Base-by-base conservation (phyloP, 169 alveolate genomes). In the Plasmodium billcollinsi region DNA sequence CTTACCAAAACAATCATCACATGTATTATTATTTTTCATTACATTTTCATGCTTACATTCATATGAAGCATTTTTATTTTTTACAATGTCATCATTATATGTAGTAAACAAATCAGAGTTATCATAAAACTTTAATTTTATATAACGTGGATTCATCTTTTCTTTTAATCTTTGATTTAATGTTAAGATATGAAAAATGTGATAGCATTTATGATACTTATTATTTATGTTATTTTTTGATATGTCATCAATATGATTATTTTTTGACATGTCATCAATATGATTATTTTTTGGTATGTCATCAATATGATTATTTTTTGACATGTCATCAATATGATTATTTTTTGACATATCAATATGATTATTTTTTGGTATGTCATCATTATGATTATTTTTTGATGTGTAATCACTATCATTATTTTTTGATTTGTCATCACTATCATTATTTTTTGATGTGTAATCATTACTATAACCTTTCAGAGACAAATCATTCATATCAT, bases 141-240 rank as follows among this genome's bases (percentile, higher is more conserved):
- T 59, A 69, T 83, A 69, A 14, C 21, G 69, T 45, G 33, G 20
- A 43, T 59, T 45, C 49, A 83, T 47, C 20, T 56, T 69, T 83
- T 83, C 91, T 29, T 45, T 72, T 45, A 83, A 69, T 18, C 69
- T 56, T 29, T 73, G 29, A 20, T 83, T 83, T 47, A 83, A 21
- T 9, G 56, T 26, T 49, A 83, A 83, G 15, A 83, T 5, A 62
- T 61, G 47, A 29, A 83, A 63, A 12, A 83, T 83, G 39, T 39
- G 11, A 39, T 5, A 39, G 47, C 47, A 39, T 39, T 39, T 39
- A 39, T 39, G 2, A 39, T 39, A 4, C 47, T 83, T 45, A 12
- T 54, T 73, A 56, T 33, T 3, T 73, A 56, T 56, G 24, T 14
- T 56, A 21, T 14, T 56, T 18, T 56, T 56, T 56, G 65, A 0